Percentiles rank a stretch among this genome's conserved stretches.
These are phyloP conservation scores for Cylindrodendrum hubeiense DNA, from an alignment of 2,329 filamentous ascomycete species.

Conservation along the genomic window DNA sequence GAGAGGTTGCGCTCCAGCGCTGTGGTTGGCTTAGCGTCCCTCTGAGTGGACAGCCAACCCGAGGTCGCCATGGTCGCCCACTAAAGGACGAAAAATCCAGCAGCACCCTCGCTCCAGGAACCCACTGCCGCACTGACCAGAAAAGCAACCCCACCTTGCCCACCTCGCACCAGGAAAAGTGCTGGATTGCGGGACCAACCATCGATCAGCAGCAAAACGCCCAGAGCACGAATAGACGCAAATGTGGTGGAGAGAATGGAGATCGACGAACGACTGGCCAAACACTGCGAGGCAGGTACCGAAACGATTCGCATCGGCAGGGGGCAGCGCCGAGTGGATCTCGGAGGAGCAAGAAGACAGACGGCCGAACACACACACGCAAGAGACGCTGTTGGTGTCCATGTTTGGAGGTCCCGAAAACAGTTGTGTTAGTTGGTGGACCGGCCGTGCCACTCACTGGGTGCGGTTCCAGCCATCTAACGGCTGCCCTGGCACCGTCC, in stretches of 20 bases:
- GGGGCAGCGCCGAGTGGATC: not conserved
- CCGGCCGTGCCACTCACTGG: not conserved
- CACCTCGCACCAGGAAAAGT: not conserved
- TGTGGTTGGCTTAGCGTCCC: not conserved
- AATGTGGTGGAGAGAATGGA: not conserved
- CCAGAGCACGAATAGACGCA: not conserved
- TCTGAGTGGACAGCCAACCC: not conserved
- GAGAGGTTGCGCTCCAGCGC: not conserved
- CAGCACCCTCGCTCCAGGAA: not conserved
- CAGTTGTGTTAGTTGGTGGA: not conserved
- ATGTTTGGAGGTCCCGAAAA: not conserved
- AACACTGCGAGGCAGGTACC: not conserved
- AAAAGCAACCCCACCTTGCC: not conserved
- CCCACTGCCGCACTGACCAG: not conserved
- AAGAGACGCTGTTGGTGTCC: too few relatives aligned
- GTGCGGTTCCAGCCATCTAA: not conserved
- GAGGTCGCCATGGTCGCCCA: not conserved
- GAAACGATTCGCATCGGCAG: not conserved
- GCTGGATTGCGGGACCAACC: not conserved
- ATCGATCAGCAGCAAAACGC: not conserved
- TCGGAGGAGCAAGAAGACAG: not conserved
- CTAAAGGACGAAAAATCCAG: not conserved
- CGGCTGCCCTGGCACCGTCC: not conserved
- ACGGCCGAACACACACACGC: too few relatives aligned
- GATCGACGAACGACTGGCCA: not conserved